A percentile compares a stretch with the other conserved stretches of the same genome.
Conservation (phyloP, 164 flowering plant genomes). For the Pachysandra terminalis region DNA sequence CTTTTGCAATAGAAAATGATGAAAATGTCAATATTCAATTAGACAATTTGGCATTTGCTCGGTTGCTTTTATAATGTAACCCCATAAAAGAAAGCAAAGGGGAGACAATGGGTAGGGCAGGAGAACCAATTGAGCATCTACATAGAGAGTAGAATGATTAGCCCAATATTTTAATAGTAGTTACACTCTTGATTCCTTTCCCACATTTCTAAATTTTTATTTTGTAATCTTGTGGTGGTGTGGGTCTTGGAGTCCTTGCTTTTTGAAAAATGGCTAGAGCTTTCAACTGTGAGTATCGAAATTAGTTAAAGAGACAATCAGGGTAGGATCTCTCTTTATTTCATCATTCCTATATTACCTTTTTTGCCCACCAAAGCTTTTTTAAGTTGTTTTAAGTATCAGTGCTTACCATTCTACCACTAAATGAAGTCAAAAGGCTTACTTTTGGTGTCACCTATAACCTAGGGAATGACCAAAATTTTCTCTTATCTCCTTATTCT, state of each 20-base stretch:
- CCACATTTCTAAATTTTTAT: neutral
- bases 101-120: too few species aligned
- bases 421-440: neutral
- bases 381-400: neutral
- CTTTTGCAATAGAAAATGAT: too few species aligned
- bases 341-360: slow-evolving; percentile 14
- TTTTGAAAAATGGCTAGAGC: slow-evolving; percentile 18
- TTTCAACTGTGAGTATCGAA: slow-evolving; percentile 11
- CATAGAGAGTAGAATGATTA: slow-evolving; percentile 20
- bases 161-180: slow-evolving; percentile 9
- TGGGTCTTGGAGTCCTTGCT: slow-evolving; percentile 19
- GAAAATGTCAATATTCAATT: too few species aligned
- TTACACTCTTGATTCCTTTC: neutral
- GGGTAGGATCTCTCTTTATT: neutral
- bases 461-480: neutral
- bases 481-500: too few species aligned
- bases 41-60: too few species aligned
- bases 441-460: neutral
- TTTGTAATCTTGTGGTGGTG: neutral
- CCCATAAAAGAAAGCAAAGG: too few species aligned
- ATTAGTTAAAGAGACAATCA: slow-evolving; percentile 6
- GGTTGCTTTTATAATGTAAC: too few species aligned
- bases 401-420: neutral
- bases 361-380: neutral
- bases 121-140: too few species aligned